These are phyloP conservation scores for Orbilia quercus DNA, from an alignment of 2,329 filamentous ascomycete genomes.

Conservation along the genomic window DNA sequence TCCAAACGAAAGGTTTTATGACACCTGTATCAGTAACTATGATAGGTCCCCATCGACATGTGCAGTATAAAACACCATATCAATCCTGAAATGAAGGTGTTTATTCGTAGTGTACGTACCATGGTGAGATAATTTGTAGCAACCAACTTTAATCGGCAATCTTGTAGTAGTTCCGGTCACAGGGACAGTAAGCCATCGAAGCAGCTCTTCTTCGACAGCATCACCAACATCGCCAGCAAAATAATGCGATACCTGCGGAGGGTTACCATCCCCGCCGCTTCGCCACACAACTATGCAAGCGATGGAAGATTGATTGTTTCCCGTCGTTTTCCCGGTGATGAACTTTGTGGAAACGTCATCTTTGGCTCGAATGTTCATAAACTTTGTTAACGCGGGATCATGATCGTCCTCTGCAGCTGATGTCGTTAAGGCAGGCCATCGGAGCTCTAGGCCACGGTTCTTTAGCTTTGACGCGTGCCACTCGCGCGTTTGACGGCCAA, in stretches of 20 bases:
- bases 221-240: conserved; percentile 44
- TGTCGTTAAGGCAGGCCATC: too few relatives aligned
- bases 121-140: conserved; percentile 53
- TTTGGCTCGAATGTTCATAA: conserved; percentile 4
- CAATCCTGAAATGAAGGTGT: too few relatives aligned
- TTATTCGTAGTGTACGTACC: conserved; percentile 7
- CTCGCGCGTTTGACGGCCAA: neutral
- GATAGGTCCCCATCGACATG: too few relatives aligned
- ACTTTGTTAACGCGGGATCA: neutral
- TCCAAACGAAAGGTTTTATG: too few relatives aligned
- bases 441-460: too few relatives aligned
- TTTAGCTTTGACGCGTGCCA: too few relatives aligned
- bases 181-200: conserved; percentile 12
- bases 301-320: conserved; percentile 29
- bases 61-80: too few relatives aligned
- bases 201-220: conserved; percentile 9
- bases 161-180: neutral
- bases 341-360: neutral
- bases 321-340: neutral
- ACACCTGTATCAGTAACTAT: too few relatives aligned
- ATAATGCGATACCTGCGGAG: conserved; percentile 31
- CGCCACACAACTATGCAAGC: conserved; percentile 34
- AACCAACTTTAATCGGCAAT: neutral
- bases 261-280: neutral
- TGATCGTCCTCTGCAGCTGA: neutral